Base-by-base conservation (phyloP, 192 early-diverging fungal genomes). In the Linnemannia exigua region DNA sequence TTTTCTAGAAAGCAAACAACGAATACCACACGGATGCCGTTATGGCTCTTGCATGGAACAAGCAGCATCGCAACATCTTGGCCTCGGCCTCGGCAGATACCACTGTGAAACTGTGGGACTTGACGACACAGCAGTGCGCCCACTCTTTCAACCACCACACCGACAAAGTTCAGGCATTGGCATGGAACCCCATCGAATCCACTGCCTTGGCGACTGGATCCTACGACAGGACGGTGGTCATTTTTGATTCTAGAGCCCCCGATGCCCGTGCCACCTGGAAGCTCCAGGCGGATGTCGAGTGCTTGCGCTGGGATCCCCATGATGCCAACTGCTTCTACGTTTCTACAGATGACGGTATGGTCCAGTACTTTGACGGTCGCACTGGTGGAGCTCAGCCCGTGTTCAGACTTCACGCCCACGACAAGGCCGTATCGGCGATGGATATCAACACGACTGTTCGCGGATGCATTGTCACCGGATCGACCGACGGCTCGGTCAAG, bases 41-140 rank as follows among this genome's bases (percentile, higher is more conserved):
- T 50, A 96, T 99, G 96, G 92, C 94, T 17, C 89, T 99, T 35
- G 93, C 98, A 67, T 99, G 98, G 98, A 99, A 99, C 91, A 91
- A 91, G 72, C 80, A 89, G 63, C 94, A 95, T 86, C 89, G 92
- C 72, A 93, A 93, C 71, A 88, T 93, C 68, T 89, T 99, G 76
- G 95, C 96, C 9, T 96, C 96, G 28, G 96, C 97, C 17, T 99
- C 98, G 25, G 99, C 98, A 46, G 99, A 99, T 82, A 95, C 93
- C 12, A 99, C 98, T 22, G 95, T 99, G 36, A 99, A 99, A 88
- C 92, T 99, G 46, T 99, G 99, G 99, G 99, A 99, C 79, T 90
- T 99, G 79, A 90, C 90, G 28, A 92, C 92, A 5, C 89, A 88
- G 31, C 89, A 89, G 75, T 91, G 95, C 90, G 94, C 94, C 17